Percentiles rank a stretch among this genome's conserved stretches.
phyloP scores from a whole-genome alignment of 2,329 filamentous ascomycete genomes.

The Hortaea sp. region DNA sequence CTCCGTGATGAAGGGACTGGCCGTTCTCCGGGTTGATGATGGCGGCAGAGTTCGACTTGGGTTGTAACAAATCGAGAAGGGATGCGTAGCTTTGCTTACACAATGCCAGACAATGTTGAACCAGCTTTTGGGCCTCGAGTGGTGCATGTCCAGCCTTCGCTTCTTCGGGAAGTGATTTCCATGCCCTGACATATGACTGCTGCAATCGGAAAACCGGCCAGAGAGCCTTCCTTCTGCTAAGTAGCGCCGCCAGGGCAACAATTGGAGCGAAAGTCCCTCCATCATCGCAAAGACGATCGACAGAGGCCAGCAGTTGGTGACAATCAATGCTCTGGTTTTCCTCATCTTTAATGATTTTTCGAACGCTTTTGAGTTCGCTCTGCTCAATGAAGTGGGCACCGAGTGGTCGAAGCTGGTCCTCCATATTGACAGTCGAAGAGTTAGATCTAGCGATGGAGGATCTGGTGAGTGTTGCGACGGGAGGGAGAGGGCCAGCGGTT shows the following conservation, averaged over 20 bases:
- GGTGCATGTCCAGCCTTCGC: conserved; percentile 22
- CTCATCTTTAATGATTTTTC: too few species aligned
- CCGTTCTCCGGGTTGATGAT: conserved; percentile 22
- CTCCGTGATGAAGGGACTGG: conserved; percentile 15
- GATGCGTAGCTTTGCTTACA: not conserved
- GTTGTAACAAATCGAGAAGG: conserved; percentile 18
- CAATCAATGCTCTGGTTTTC: too few species aligned
- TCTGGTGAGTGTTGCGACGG: too few species aligned
- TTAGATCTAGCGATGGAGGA: too few species aligned
- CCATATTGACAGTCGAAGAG: too few species aligned
- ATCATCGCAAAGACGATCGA: not conserved
- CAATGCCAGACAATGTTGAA: not conserved
- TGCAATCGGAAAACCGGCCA: conserved; percentile 23
- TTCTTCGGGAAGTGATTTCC: conserved; percentile 29
- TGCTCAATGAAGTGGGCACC: too few species aligned
- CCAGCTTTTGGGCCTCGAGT: conserved; percentile 1
- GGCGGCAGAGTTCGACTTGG: conserved; percentile 12
- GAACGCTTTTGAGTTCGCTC: too few species aligned
- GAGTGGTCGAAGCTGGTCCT: too few species aligned
- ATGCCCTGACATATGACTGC: conserved; percentile 27
- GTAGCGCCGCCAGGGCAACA: conserved; percentile 12
- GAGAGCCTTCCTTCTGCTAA: conserved; percentile 12
- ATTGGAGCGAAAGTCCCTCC: not conserved
- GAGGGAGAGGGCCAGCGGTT: too few species aligned
- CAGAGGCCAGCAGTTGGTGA: not conserved